These are phyloP conservation scores for Solanum aculeatissimum DNA, from an alignment of 305 asterid species.

Conservation along the genomic window DNA sequence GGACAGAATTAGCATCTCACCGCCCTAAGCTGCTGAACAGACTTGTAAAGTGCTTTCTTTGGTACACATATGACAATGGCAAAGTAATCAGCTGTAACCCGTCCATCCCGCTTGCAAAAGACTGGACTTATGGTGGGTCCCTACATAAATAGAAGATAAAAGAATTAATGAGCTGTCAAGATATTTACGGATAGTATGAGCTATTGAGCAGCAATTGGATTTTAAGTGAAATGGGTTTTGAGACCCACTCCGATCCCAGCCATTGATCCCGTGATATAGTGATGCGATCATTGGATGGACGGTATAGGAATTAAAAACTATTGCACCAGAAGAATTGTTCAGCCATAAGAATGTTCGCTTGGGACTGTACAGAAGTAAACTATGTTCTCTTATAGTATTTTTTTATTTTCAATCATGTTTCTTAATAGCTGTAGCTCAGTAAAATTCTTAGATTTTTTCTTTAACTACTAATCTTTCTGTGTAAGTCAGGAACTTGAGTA, in stretches of 20 bases:
- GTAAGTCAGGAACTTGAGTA: neutral
- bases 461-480: neutral
- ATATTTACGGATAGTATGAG: neutral
- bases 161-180: neutral
- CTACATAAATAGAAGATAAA: constrained; percentile 26
- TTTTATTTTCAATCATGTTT: neutral
- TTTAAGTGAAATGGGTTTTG: neutral
- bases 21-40: constrained; percentile 88
- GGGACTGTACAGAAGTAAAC: neutral
- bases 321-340: neutral
- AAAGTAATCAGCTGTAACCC: constrained; percentile 47
- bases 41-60: constrained; percentile 73
- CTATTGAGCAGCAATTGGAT: neutral
- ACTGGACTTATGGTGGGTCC: constrained; percentile 98
- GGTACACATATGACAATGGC: constrained; percentile 93
- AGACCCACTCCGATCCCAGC: neutral
- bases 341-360: neutral
- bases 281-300: neutral
- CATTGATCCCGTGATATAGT: neutral
- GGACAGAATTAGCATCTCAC: constrained; percentile 28
- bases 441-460: neutral
- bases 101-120: constrained; percentile 51
- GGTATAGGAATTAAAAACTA: neutral
- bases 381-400: neutral
- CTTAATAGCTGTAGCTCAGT: neutral